phyloP scores from a whole-genome alignment of 495 filamentous ascomycete species.

The Penicillium macrosclerotiorum region DNA sequence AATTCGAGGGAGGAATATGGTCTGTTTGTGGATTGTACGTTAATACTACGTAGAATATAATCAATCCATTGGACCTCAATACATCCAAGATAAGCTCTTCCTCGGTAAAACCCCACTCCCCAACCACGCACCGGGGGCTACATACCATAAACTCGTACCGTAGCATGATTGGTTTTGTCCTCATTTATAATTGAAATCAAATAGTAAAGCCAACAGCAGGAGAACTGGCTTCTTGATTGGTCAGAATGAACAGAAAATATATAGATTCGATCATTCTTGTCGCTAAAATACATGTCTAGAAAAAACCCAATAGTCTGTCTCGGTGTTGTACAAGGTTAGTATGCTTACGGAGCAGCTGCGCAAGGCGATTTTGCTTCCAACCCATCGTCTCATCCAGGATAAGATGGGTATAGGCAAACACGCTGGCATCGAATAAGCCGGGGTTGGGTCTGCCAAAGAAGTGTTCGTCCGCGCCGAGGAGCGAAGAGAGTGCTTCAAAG shows the following conservation, averaged over 20 bases:
- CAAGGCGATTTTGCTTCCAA: constrained; percentile 54
- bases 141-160: too few species aligned
- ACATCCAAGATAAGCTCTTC: too few species aligned
- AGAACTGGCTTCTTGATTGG: not conserved
- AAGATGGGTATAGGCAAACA: constrained; percentile 90
- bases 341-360: constrained; percentile 37
- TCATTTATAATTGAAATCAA: too few species aligned
- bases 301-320: constrained; percentile 40
- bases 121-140: too few species aligned
- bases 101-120: too few species aligned
- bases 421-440: constrained; percentile 76
- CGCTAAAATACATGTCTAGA: constrained; percentile 28
- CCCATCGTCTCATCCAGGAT: constrained; percentile 60
- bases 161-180: too few species aligned
- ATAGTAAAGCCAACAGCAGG: not conserved
- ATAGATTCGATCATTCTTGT: constrained; percentile 15
- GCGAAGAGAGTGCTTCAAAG: constrained; percentile 67
- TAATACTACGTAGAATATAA: too few species aligned
- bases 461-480: constrained; percentile 63
- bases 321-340: constrained; percentile 56
- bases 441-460: constrained; percentile 66
- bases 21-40: too few species aligned
- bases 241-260: constrained; percentile 3
- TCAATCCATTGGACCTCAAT: too few species aligned
- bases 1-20: too few species aligned